A percentile compares a stretch with the other conserved stretches of the same genome.
Conservation (phyloP, 352 stramenopile species). For the Pythium apleroticum region DNA sequence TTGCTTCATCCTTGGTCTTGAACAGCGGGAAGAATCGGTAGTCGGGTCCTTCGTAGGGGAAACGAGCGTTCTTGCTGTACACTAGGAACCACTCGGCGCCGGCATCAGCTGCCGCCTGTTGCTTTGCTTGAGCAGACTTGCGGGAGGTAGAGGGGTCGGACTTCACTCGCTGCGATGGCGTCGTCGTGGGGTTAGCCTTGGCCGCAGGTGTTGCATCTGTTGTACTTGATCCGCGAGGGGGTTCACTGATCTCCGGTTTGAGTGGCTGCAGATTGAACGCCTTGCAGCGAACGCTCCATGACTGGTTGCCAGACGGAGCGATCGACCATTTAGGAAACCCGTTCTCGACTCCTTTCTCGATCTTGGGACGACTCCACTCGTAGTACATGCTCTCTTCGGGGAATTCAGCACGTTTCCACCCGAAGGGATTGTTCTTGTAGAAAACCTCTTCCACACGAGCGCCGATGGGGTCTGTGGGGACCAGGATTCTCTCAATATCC, state of each 20-base stretch:
- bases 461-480: not conserved
- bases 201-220: too few relatives aligned
- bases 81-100: conserved; percentile 10
- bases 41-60: conserved; percentile 5
- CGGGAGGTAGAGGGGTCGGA: not conserved
- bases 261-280: not conserved
- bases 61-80: conserved; percentile 1
- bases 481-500: not conserved
- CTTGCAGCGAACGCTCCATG: conserved; percentile 3
- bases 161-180: not conserved
- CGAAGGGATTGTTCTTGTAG: conserved; percentile 7
- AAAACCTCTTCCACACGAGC: conserved; percentile 3
- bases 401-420: conserved; percentile 3
- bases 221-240: not conserved
- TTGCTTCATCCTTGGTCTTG: conserved; percentile 1
- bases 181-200: not conserved
- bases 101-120: not conserved
- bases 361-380: conserved; percentile 3
- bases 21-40: conserved; percentile 7
- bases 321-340: not conserved
- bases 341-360: not conserved
- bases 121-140: not conserved
- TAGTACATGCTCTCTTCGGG: conserved; percentile 9
- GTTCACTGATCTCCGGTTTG: not conserved
- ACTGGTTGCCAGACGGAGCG: not conserved